phyloP scores from a whole-genome alignment of 2,329 filamentous ascomycete species.

The Furcasterigmium sp. region DNA sequence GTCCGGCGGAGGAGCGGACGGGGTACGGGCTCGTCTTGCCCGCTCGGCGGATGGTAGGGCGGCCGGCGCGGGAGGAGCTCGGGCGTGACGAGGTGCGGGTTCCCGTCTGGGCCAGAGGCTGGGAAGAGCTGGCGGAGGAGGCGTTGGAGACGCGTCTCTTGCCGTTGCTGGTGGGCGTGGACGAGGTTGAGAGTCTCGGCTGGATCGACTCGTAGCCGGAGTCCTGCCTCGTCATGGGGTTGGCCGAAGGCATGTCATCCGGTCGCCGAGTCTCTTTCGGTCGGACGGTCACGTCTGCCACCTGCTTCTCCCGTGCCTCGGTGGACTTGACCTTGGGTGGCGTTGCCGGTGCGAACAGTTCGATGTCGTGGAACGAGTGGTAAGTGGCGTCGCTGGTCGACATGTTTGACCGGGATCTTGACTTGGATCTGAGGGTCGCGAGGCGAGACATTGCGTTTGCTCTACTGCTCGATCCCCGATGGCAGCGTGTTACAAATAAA shows the following conservation, averaged over 20 bases:
- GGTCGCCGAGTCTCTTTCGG: slow-evolving; percentile 6
- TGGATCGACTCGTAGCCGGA: slow-evolving; percentile 53
- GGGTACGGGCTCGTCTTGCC: slow-evolving; percentile 26
- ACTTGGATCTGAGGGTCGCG: slow-evolving; percentile 13
- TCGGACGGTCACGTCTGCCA: slow-evolving; percentile 10
- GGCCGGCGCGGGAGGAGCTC: slow-evolving; percentile 20
- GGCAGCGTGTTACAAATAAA: not conserved
- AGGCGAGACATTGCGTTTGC: slow-evolving; percentile 9
- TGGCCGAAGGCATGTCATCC: slow-evolving; percentile 21
- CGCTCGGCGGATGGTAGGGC: slow-evolving; percentile 36
- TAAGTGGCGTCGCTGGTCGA: slow-evolving; percentile 45
- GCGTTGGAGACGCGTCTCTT: slow-evolving; percentile 27
- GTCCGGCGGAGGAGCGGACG: slow-evolving; percentile 10
- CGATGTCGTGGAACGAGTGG: slow-evolving; percentile 48
- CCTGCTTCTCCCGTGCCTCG: slow-evolving; percentile 6
- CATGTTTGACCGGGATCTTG: slow-evolving; percentile 32
- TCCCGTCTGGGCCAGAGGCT: slow-evolving; percentile 12
- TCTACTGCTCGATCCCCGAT: too few species aligned
- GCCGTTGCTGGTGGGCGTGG: slow-evolving; percentile 19
- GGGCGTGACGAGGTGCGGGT: slow-evolving; percentile 14
- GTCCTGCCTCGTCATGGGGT: slow-evolving; percentile 49
- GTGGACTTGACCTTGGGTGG: slow-evolving; percentile 16
- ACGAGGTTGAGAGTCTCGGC: slow-evolving; percentile 31
- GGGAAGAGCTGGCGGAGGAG: slow-evolving; percentile 20
- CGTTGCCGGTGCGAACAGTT: slow-evolving; percentile 36